A percentile compares a stretch with the other conserved stretches of the same genome.
These are phyloP conservation scores for Syzygium oleosum DNA, from an alignment of 345 rosid genomes.

Conservation along the genomic window DNA sequence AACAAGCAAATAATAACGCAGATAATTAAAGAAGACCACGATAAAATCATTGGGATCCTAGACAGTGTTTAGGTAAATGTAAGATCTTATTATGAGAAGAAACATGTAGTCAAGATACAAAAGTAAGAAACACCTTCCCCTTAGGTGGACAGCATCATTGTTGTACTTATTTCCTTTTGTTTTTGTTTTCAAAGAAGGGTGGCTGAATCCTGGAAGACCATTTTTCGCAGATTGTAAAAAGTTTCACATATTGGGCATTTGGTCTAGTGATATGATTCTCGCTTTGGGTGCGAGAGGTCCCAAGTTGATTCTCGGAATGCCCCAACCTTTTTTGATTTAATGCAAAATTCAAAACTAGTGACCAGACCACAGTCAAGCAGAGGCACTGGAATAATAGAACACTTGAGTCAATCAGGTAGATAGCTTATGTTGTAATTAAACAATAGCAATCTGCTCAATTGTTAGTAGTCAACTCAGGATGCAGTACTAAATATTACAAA, in stretches of 20 bases:
- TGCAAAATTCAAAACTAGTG: background rate
- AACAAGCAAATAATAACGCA: background rate
- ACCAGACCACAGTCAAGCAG: background rate
- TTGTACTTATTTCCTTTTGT: background rate
- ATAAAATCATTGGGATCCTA: background rate
- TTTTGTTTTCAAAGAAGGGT: background rate
- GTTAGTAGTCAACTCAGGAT: background rate
- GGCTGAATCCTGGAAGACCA: background rate
- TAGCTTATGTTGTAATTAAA: background rate
- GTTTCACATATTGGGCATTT: slow-evolving; percentile 32
- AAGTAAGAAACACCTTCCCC: background rate
- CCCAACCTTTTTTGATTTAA: background rate
- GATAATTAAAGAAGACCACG: background rate
- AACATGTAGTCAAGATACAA: background rate
- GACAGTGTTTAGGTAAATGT: background rate
- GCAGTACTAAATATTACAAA: background rate
- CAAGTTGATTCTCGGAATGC: slow-evolving; percentile 82
- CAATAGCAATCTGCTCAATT: background rate
- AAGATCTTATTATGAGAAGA: background rate
- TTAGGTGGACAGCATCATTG: background rate
- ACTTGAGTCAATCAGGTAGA: background rate
- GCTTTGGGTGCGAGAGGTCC: slow-evolving; percentile 96
- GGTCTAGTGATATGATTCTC: slow-evolving; percentile 93
- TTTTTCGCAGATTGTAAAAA: too few species aligned
- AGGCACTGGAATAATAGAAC: background rate